Percentiles rank a stretch among this genome's conserved stretches.
These are phyloP conservation scores for Rhododendron griersonianum DNA, from an alignment of 148 eudicot species.

Conservation along the genomic window DNA sequence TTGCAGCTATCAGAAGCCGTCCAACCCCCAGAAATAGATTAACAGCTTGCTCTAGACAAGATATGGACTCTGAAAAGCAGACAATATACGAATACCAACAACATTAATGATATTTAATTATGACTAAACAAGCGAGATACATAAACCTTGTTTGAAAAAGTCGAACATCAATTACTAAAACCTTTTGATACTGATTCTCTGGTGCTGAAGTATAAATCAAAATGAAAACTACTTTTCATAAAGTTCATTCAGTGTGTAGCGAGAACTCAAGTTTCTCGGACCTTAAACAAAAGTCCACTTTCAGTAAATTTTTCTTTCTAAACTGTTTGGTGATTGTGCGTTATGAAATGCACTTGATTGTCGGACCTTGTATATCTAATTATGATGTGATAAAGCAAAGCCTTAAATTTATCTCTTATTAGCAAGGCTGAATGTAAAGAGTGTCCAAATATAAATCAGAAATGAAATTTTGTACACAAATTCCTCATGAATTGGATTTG, in stretches of 20 bases:
- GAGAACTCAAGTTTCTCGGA: not conserved
- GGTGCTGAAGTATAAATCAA: not conserved
- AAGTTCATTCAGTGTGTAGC: not conserved
- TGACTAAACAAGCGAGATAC: not conserved
- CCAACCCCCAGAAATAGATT: no score
- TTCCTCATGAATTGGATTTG: no score
- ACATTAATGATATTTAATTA: not conserved
- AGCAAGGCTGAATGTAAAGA: not conserved
- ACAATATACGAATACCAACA: not conserved
- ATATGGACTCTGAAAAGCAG: conserved; percentile 38
- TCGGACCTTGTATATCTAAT: not conserved
- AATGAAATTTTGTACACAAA: no score
- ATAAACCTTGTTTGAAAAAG: not conserved
- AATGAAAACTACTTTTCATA: not conserved
- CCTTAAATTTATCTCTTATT: not conserved
- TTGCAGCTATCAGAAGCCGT: no score
- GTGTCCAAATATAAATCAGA: not conserved
- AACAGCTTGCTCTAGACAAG: no score
- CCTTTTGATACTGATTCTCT: no score
- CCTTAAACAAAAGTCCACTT: not conserved
- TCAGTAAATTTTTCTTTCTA: not conserved
- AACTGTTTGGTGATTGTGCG: not conserved
- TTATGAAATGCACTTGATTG: not conserved
- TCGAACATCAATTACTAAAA: not conserved
- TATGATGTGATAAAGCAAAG: not conserved